phyloP scores from a whole-genome alignment of 2,329 filamentous ascomycete species.

The Ophiostoma sp. region DNA sequence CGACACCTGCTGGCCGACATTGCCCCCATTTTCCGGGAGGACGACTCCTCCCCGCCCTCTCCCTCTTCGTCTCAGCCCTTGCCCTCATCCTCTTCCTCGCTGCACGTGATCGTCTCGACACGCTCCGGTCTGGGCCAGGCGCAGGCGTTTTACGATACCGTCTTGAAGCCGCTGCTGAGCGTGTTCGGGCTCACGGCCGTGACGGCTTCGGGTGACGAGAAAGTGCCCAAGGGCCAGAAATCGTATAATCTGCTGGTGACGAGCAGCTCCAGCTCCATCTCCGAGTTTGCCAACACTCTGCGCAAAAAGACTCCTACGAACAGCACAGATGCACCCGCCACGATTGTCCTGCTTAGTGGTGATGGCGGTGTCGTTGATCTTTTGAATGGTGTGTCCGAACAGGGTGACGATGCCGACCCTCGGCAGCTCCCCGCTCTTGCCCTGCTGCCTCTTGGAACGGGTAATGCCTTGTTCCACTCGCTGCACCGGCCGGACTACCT shows the following conservation, averaged over 20 bases:
- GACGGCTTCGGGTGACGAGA: not conserved
- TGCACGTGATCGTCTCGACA: constrained; percentile 69
- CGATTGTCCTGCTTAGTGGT: constrained; percentile 77
- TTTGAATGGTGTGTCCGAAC: constrained; percentile 59
- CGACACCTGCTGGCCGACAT: constrained; percentile 40
- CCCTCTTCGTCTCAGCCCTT: not conserved
- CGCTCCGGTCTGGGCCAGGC: constrained; percentile 64
- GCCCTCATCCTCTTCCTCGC: constrained; percentile 33
- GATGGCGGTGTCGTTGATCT: constrained; percentile 86
- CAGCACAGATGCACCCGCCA: constrained; percentile 25
- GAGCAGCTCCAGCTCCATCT: constrained; percentile 61
- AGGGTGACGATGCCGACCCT: constrained; percentile 26
- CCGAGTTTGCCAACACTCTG: constrained; percentile 55
- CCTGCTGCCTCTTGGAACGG: constrained; percentile 63
- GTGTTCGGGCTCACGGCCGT: constrained; percentile 43
- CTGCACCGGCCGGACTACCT: constrained; percentile 59
- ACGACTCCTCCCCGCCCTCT: not conserved
- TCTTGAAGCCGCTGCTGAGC: constrained; percentile 58
- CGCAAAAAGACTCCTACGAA: constrained; percentile 33
- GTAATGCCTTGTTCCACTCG: constrained; percentile 65
- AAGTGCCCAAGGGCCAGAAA: not conserved
- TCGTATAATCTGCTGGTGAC: constrained; percentile 62
- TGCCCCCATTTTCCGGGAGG: constrained; percentile 38
- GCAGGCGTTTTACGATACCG: constrained; percentile 53
- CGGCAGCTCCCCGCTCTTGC: constrained; percentile 47